Base-by-base conservation (phyloP, 164 flowering plant species). In the Kingdonia uniflora region DNA sequence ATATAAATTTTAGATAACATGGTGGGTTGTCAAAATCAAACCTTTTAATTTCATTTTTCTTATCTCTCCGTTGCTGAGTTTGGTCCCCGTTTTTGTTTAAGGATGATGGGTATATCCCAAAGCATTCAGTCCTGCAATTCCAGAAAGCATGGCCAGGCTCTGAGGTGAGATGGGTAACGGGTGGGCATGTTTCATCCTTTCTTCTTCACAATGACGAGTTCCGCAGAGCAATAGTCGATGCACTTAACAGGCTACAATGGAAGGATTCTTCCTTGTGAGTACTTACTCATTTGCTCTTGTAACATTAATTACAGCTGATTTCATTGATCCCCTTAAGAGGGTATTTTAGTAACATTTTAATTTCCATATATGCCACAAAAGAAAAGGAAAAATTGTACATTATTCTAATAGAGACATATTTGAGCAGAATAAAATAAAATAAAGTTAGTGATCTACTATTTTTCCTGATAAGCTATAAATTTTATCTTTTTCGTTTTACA, bases 131-230 rank as follows among this genome's bases (percentile, higher is more conserved):
- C 21, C 58, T 88, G 75, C 89, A 89, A 75, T 89, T 88, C 55
- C 87, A 92, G 60, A 92, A 75, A 50, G 97, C 95, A 42, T 92
- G 99, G 97, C 99, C 97, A 11, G 99, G 99, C 21, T 92, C 97
- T 19, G 96, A 88, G 68, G 99, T 92, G 65, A 79, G 99, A 67
- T 92, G 99, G 99, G 97, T 92, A 15, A 86, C 82, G 0, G 99
- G 99, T 2, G 99, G 99, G 15, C 99, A 92, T 62, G 95, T 88
- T 44, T 88, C 99, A 14, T 88, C 97, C 14, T 77, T 92, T 68
- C 68, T 92, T 74, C 91, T 92, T 54, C 99, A 88, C 75, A 79
- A 77, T 60, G 79, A 71, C 42, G 84, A 76, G 58, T 92, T 92
- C 56, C 85, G 97, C 2, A 76, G 60, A 61, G 97, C 97, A 42